phyloP scores from a whole-genome alignment of 2,329 filamentous ascomycete species.

The Colletotrichum acutatum region DNA sequence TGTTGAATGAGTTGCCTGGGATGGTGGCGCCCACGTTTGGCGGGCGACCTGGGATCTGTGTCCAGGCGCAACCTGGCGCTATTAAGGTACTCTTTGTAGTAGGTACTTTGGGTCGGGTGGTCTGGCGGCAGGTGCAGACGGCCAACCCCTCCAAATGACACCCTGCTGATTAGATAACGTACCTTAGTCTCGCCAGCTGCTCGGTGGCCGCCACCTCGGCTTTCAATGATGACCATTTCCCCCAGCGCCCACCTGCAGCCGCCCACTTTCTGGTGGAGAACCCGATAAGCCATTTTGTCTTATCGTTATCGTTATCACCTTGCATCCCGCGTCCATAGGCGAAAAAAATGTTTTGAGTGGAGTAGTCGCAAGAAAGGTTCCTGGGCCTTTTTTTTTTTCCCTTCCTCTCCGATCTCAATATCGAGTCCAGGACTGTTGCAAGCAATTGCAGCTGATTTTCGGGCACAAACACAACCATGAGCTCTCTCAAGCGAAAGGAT shows the following conservation, averaged over 20 bases:
- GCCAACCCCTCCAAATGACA: not conserved
- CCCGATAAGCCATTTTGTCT: slow-evolving; percentile 6
- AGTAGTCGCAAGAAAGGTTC: slow-evolving; percentile 28
- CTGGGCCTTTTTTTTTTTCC: slow-evolving; percentile 19
- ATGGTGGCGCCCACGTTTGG: slow-evolving; percentile 8
- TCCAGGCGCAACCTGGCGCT: slow-evolving; percentile 1
- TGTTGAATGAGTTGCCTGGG: slow-evolving; percentile 25
- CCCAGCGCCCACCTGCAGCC: not conserved
- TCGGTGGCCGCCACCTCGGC: slow-evolving; percentile 6
- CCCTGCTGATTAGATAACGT: slow-evolving; percentile 23
- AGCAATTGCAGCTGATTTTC: slow-evolving; percentile 31
- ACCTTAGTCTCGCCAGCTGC: no score
- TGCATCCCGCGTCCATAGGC: slow-evolving; percentile 21
- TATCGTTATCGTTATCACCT: slow-evolving; percentile 31
- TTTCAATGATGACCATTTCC: not conserved
- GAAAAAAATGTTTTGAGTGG: slow-evolving; percentile 33
- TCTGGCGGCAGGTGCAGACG: not conserved
- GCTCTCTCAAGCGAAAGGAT: slow-evolving; percentile 68
- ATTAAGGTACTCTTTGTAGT: no score
- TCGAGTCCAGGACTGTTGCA: slow-evolving; percentile 31
- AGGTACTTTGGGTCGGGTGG: not conserved
- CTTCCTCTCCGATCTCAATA: slow-evolving; percentile 15
- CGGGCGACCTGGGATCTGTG: slow-evolving; percentile 15
- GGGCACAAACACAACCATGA: slow-evolving; percentile 54
- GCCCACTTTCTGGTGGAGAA: not conserved